Conservation (phyloP, 83 land plant genomes). For the Isoetes engelmannii region DNA sequence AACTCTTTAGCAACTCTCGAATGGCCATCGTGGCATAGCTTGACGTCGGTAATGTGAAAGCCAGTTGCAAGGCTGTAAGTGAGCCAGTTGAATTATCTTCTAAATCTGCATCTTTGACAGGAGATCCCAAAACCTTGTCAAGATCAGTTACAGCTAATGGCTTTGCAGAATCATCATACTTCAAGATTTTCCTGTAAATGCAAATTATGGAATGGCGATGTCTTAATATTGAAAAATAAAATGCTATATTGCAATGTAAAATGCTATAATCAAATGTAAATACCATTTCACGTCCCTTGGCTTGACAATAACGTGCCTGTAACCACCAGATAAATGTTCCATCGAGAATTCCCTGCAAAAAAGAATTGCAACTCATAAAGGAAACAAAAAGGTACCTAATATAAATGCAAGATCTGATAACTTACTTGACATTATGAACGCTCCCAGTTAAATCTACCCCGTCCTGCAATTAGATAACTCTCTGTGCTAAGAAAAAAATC, state of each 20-base stretch:
- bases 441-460: constrained; percentile 18
- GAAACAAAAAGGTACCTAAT: constrained; percentile 2
- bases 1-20: constrained; percentile 76
- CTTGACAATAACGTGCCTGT: constrained; percentile 66
- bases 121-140: constrained; percentile 41
- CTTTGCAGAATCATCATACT: constrained; percentile 52
- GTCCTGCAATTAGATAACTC: constrained; percentile 13
- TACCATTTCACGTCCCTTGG: constrained; percentile 75
- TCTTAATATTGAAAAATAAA: constrained; percentile 2
- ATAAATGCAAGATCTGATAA: too few relatives aligned
- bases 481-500: neutral
- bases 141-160: constrained; percentile 74
- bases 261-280: constrained; percentile 1
- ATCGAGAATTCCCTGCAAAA: constrained; percentile 74
- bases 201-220: neutral
- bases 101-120: constrained; percentile 6
- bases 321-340: constrained; percentile 63
- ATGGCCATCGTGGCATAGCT: constrained; percentile 97
- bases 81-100: constrained; percentile 10
- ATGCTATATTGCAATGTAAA: neutral
- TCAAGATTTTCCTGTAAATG: constrained; percentile 60
- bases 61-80: constrained; percentile 58
- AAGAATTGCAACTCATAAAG: neutral
- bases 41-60: constrained; percentile 75
- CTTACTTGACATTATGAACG: constrained; percentile 32